These are phyloP conservation scores for Didymella arachidicola DNA, from an alignment of 2,329 filamentous ascomycete species.

Conservation along the genomic window DNA sequence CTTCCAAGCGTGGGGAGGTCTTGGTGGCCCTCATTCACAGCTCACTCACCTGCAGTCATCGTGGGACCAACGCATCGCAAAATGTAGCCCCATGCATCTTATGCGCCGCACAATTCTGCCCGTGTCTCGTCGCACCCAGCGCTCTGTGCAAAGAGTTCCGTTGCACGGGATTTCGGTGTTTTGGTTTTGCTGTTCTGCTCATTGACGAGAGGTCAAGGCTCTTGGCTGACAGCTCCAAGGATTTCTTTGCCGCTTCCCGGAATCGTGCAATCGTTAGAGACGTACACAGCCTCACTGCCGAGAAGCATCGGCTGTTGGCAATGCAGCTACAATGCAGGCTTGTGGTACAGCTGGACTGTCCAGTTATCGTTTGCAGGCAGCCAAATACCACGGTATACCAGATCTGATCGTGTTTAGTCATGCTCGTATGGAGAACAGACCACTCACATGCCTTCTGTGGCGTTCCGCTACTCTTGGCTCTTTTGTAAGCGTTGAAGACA, in stretches of 20 bases:
- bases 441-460: constrained; percentile 9
- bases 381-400: constrained; percentile 3
- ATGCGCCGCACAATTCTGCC: constrained; percentile 19
- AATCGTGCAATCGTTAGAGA: constrained; percentile 22
- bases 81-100: constrained; percentile 8
- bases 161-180: constrained; percentile 9
- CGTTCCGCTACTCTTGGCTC: constrained; percentile 12
- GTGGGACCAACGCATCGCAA: constrained; percentile 8
- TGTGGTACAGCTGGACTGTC: constrained; percentile 4
- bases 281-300: constrained; percentile 41
- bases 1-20: constrained; percentile 34
- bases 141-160: constrained; percentile 9
- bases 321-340: constrained; percentile 12
- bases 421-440: neutral
- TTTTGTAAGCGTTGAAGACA: constrained; percentile 9
- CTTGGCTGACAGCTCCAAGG: constrained; percentile 49
- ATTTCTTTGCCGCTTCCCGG: constrained; percentile 34
- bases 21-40: constrained; percentile 25
- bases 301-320: constrained; percentile 39
- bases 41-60: constrained; percentile 28
- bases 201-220: constrained; percentile 33
- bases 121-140: constrained; percentile 11
- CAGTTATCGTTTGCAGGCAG: constrained; percentile 4
- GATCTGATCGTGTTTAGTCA: constrained; percentile 13
- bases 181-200: constrained; percentile 16